These are phyloP conservation scores for Calvatia gigantea DNA, from an alignment of 768 basidiomycete genomes.

Conservation along the genomic window DNA sequence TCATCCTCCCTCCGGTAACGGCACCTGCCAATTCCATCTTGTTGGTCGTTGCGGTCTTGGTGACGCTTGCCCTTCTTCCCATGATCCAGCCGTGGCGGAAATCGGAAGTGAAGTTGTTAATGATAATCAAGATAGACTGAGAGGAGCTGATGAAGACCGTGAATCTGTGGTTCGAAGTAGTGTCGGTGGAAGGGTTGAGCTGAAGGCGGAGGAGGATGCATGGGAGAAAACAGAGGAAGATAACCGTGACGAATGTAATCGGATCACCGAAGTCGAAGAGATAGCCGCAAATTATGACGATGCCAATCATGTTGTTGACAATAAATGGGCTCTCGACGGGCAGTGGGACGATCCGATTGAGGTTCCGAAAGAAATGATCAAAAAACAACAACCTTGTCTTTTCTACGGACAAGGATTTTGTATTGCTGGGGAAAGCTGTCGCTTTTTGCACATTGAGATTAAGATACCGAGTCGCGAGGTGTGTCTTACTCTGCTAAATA, in stretches of 20 bases:
- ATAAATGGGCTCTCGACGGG: conserved; percentile 4
- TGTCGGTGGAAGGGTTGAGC: not conserved
- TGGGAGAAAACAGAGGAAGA: not conserved
- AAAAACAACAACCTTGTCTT: conserved; percentile 27
- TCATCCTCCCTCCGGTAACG: conserved; percentile 6
- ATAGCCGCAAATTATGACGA: conserved; percentile 4
- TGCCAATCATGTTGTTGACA: conserved; percentile 1
- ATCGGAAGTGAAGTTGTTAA: not conserved
- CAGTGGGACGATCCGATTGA: conserved; percentile 8
- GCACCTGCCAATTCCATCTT: conserved; percentile 10
- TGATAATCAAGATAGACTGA: not conserved
- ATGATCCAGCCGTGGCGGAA: conserved; percentile 16
- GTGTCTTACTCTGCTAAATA: not conserved
- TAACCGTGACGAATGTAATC: not conserved
- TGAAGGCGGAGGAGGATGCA: not conserved
- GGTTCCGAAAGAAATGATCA: conserved; percentile 17
- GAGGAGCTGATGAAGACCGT: not conserved
- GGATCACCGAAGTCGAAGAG: not conserved
- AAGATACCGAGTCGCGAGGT: conserved; percentile 14
- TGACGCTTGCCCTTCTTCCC: conserved; percentile 19
- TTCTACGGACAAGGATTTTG: conserved; percentile 34
- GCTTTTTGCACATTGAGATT: conserved; percentile 24
- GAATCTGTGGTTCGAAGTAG: not conserved
- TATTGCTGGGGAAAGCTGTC: conserved; percentile 24
- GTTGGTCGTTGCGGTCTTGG: conserved; percentile 18